Conservation (phyloP, 1,139 yeast species). For the Hemisphaericaspora subhashii region DNA sequence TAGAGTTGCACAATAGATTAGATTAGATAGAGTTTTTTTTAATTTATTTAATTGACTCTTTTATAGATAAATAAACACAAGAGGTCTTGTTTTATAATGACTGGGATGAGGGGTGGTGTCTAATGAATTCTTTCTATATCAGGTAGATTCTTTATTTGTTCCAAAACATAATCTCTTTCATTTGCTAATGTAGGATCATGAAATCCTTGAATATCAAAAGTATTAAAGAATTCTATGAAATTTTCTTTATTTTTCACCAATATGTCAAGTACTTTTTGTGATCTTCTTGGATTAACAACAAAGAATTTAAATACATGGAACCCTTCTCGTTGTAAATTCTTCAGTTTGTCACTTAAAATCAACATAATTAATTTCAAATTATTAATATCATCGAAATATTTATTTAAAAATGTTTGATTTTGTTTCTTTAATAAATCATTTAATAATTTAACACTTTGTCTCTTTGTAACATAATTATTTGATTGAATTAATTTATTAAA, state of each 20-base stretch:
- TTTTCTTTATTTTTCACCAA: slow-evolving; percentile 79
- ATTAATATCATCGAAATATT: slow-evolving; percentile 76
- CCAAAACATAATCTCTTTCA: slow-evolving; percentile 78
- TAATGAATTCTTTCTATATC: slow-evolving; percentile 26
- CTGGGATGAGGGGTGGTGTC: no score
- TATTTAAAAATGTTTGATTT: slow-evolving; percentile 70
- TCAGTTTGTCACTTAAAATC: slow-evolving; percentile 81
- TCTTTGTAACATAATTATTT: slow-evolving; percentile 83
- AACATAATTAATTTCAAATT: slow-evolving; percentile 86
- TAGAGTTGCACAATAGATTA: slow-evolving; percentile 37
- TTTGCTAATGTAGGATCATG: slow-evolving; percentile 72
- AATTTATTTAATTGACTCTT: not conserved
- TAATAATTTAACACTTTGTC: slow-evolving; percentile 82
- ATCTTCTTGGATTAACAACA: slow-evolving; percentile 91
- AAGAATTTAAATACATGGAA: slow-evolving; percentile 91
- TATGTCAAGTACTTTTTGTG: slow-evolving; percentile 77
- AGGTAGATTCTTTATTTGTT: slow-evolving; percentile 72
- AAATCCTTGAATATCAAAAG: slow-evolving; percentile 61
- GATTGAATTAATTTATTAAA: slow-evolving; percentile 73
- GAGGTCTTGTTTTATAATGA: no score
- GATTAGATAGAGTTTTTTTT: not conserved
- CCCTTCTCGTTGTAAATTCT: slow-evolving; percentile 85
- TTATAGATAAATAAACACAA: not conserved
- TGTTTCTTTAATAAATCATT: slow-evolving; percentile 70
- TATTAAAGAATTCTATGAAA: slow-evolving; percentile 65